These are phyloP conservation scores for Vitis hybrid DNA, from an alignment of 177 flowering plant species.

Conservation along the genomic window DNA sequence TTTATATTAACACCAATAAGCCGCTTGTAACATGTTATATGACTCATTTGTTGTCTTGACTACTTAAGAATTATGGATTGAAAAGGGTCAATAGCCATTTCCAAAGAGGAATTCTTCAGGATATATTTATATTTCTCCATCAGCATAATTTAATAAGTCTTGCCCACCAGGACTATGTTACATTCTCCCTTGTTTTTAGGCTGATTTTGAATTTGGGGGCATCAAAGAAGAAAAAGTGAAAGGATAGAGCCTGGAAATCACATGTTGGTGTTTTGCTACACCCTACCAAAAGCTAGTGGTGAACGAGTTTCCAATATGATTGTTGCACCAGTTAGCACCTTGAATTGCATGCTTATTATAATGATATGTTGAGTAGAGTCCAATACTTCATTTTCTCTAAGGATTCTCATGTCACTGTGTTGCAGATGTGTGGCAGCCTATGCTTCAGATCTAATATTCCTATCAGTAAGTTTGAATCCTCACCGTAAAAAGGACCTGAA, in stretches of 20 bases:
- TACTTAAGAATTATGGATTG: no score
- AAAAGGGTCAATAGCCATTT: no score
- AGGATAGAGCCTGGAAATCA: not conserved
- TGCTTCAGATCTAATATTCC: slow-evolving; percentile 83
- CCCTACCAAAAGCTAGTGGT: not conserved
- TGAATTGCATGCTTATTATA: not conserved
- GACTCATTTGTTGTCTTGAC: no score
- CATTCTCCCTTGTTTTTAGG: no score
- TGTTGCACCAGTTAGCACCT: not conserved
- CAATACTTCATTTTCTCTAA: not conserved
- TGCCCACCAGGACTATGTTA: no score
- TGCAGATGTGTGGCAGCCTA: slow-evolving; percentile 93
- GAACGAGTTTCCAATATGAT: not conserved
- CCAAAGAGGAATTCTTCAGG: no score
- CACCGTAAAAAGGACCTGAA: slow-evolving; percentile 66
- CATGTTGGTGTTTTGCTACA: not conserved
- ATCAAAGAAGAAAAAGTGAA: no score
- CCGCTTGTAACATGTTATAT: no score
- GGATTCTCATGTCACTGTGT: not conserved
- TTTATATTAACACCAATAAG: no score
- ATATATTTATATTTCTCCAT: no score
- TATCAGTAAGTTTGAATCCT: slow-evolving; percentile 69
- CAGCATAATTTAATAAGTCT: no score
- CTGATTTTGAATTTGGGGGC: no score
- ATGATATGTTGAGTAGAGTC: not conserved